A percentile compares a stretch with the other conserved stretches of the same genome.
These are phyloP conservation scores for Collybiopsis confluens DNA, from an alignment of 768 basidiomycete species.

Conservation along the genomic window DNA sequence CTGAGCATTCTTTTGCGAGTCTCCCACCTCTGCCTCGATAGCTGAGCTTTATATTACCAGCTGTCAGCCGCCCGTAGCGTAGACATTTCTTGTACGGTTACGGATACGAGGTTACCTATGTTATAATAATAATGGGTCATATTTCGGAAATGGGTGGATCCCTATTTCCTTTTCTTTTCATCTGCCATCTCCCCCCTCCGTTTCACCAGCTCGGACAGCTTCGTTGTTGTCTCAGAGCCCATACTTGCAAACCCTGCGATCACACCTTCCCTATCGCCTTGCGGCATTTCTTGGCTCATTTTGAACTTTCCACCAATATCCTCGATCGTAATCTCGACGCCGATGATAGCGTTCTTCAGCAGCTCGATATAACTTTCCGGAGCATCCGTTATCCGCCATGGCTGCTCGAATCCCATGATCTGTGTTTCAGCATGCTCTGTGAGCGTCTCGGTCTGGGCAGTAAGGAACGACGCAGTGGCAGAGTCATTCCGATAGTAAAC, in stretches of 20 bases:
- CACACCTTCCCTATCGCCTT: slow-evolving; percentile 18
- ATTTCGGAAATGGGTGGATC: no score
- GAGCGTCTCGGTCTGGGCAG: slow-evolving; percentile 11
- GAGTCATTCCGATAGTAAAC: slow-evolving; percentile 15
- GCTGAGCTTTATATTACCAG: no score
- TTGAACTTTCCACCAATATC: slow-evolving; percentile 20
- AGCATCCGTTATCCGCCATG: slow-evolving; percentile 19
- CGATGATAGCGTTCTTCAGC: slow-evolving; percentile 23
- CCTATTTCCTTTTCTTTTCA: no score
- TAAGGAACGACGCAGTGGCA: slow-evolving; percentile 12
- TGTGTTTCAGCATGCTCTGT: slow-evolving; percentile 11
- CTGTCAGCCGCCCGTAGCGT: no score
- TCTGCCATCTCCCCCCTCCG: slow-evolving; percentile 5
- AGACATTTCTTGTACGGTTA: no score
- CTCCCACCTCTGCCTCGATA: no score
- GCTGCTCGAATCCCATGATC: slow-evolving; percentile 11
- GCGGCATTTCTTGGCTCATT: slow-evolving; percentile 20
- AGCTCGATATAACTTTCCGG: slow-evolving; percentile 16
- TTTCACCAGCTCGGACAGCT: slow-evolving; percentile 14
- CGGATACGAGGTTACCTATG: no score
- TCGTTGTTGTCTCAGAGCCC: slow-evolving; percentile 13
- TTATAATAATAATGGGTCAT: no score
- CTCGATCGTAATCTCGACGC: slow-evolving; percentile 19
- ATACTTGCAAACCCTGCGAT: slow-evolving; percentile 16
- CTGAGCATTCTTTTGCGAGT: no score